A percentile compares a stretch with the other conserved stretches of the same genome.
Evolutionary conservation across 1,284 basidiomycete genomes (phyloP).

Genomic region (Cryptococcus floricola): DNA sequence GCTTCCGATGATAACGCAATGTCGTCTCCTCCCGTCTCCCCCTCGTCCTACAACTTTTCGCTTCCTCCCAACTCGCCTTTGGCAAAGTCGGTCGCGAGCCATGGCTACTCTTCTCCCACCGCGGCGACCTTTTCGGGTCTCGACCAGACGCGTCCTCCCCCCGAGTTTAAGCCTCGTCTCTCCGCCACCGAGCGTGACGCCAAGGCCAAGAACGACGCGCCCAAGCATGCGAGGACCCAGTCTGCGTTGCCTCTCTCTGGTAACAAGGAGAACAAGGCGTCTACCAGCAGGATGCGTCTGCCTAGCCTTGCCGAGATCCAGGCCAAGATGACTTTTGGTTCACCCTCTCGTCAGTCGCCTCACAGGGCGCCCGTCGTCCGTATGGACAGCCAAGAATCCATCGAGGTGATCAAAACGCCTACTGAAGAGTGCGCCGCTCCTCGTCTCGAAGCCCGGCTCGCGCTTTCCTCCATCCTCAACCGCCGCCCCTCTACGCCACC

Average conservation of each 20-base stretch:
- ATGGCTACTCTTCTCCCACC: slow-evolving; percentile 24
- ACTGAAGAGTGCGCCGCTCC: slow-evolving; percentile 30
- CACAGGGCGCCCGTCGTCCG: slow-evolving; percentile 15
- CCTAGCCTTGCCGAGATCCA: slow-evolving; percentile 45
- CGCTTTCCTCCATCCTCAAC: slow-evolving; percentile 15
- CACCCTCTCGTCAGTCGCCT: not conserved
- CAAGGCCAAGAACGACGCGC: slow-evolving; percentile 15
- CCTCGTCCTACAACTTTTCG: slow-evolving; percentile 30
- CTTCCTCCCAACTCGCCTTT: slow-evolving; percentile 29
- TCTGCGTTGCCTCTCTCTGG: slow-evolving; percentile 14
- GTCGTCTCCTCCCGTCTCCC: slow-evolving; percentile 20
- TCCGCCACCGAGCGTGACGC: slow-evolving; percentile 28
- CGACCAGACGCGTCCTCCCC: slow-evolving; percentile 30
- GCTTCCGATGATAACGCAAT: not conserved
- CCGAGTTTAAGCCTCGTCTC: slow-evolving; percentile 36
- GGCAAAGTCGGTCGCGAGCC: slow-evolving; percentile 25
- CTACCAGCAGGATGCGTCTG: slow-evolving; percentile 14
- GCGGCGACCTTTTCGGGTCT: slow-evolving; percentile 30
- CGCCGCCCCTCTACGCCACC: slow-evolving; percentile 22
- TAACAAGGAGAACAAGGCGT: not conserved
- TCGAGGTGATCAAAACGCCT: slow-evolving; percentile 36
- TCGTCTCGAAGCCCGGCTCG: slow-evolving; percentile 14
- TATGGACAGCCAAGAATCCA: slow-evolving; percentile 27
- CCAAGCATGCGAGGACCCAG: slow-evolving; percentile 22
- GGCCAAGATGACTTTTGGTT: slow-evolving; percentile 28